phyloP scores from a whole-genome alignment of 768 basidiomycete species.

The Tricholoma saponaceum region DNA sequence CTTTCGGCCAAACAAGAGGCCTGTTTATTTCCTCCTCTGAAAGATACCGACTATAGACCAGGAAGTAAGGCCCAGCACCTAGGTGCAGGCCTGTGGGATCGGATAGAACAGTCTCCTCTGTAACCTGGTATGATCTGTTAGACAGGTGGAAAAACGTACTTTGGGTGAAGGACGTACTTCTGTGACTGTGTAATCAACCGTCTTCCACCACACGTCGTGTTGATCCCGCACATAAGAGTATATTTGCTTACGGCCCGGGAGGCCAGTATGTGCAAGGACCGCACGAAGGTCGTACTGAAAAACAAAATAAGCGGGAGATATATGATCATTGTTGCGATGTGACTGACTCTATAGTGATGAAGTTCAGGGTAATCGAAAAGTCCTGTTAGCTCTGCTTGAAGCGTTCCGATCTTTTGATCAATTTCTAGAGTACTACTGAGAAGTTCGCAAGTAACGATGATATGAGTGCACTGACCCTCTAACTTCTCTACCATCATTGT shows the following conservation, averaged over 20 bases:
- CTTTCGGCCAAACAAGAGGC: slow-evolving; percentile 70
- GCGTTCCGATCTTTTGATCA: slow-evolving; percentile 40
- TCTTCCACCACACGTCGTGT: slow-evolving; percentile 77
- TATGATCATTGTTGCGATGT: background rate
- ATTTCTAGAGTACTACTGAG: slow-evolving; percentile 36
- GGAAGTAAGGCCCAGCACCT: slow-evolving; percentile 71
- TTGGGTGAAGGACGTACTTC: slow-evolving; percentile 39
- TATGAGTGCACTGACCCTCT: slow-evolving; percentile 34
- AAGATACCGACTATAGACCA: slow-evolving; percentile 58
- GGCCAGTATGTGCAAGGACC: slow-evolving; percentile 73
- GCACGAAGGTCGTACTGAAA: slow-evolving; percentile 77
- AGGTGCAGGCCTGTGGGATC: slow-evolving; percentile 73
- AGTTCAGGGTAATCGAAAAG: slow-evolving; percentile 65
- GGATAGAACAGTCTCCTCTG: slow-evolving; percentile 64
- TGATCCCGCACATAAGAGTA: slow-evolving; percentile 72
- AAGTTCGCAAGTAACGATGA: background rate
- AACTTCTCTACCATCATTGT: slow-evolving; percentile 48
- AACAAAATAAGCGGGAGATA: background rate
- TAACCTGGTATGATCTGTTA: slow-evolving; percentile 41
- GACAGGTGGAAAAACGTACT: background rate
- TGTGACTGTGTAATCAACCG: slow-evolving; percentile 62
- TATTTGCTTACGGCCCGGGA: slow-evolving; percentile 72
- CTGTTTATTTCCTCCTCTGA: slow-evolving; percentile 20
- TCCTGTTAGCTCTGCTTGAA: slow-evolving; percentile 39
- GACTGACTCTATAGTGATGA: slow-evolving; percentile 51